These are phyloP conservation scores for Suillus americanus DNA, from an alignment of 768 basidiomycete species.

Conservation along the genomic window DNA sequence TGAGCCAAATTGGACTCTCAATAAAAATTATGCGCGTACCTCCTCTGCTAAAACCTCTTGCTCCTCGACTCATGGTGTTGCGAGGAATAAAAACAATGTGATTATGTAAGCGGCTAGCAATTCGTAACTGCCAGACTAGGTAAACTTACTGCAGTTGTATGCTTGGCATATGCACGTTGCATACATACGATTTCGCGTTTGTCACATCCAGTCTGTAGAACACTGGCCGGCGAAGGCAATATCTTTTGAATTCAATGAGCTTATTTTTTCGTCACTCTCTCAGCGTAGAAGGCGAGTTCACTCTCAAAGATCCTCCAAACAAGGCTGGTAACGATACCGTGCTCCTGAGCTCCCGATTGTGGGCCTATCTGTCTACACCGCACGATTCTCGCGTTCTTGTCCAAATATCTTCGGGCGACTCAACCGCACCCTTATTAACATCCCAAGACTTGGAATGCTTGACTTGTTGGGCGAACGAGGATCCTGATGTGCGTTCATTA, in stretches of 20 bases:
- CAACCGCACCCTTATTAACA: background rate
- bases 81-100: background rate
- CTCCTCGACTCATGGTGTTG: conserved; percentile 50
- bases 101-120: conserved; percentile 24
- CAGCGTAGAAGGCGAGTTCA: conserved; percentile 28
- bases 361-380: background rate
- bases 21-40: conserved; percentile 27
- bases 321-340: conserved; percentile 23
- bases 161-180: background rate
- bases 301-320: conserved; percentile 14
- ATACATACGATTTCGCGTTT: background rate
- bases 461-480: conserved; percentile 35
- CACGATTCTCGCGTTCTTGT: background rate
- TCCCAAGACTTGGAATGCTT: conserved; percentile 13
- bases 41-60: conserved; percentile 56
- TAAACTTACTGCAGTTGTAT: background rate
- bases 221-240: background rate
- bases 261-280: conserved; percentile 35
- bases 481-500: conserved; percentile 37
- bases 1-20: background rate
- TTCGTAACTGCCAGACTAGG: too few relatives aligned
- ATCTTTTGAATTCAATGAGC: conserved; percentile 29
- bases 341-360: conserved; percentile 18
- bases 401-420: background rate
- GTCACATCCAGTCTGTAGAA: background rate